Base-by-base conservation (phyloP, 2,329 filamentous ascomycete species). In the Sporothrix dimorphospora region DNA sequence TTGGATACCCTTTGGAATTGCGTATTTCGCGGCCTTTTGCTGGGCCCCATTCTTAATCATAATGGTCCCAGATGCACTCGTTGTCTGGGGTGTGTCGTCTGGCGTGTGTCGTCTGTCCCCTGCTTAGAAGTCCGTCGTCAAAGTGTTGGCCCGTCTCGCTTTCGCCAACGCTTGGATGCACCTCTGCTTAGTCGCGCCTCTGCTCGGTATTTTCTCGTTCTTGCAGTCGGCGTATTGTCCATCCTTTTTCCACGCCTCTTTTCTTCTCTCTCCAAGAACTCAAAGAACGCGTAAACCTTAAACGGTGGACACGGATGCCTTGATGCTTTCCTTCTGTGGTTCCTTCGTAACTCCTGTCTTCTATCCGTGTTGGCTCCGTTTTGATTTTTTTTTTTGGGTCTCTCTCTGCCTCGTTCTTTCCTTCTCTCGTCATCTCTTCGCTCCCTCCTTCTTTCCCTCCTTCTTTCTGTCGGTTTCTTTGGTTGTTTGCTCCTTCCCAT, bases 361-460 rank as follows among this genome's bases (percentile, higher is more conserved):
- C 63, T 66, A 66, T 66, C 63, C 63, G 63, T 42, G 42, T 66
- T 21, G 16, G 2, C 63, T 66, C 63, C 63, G 63, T 66, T 49
- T 49, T 49, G 42, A n/a, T 30, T 49, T 66, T 66, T 12, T 30
- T 1, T 14, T 65, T 65, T 45, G 40, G n/a, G n/a, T 66, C 42
- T 66, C 40, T 8, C 14, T 42, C 12, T 42, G 38, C 59, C 12
- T 45, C 24, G 30, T 38, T 45, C 59, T 45, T 42, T 66, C 42
- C 42, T 19, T 61, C 30, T 42, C 53, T 49, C 27, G 24, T 49
- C 63, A 12, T 30, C 3, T 34, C 34, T 66, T 66, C 38, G 38
- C 59, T 3, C 40, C 7, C 16, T 14, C 12, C 51, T 30, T 24
- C 5, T n/a, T n/a, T 3, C 40, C 7, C 16, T 14, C 12, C 51